These are phyloP conservation scores for Cylindrotheca closterium DNA, from an alignment of 108 stramenopile genomes.

Conservation along the genomic window DNA sequence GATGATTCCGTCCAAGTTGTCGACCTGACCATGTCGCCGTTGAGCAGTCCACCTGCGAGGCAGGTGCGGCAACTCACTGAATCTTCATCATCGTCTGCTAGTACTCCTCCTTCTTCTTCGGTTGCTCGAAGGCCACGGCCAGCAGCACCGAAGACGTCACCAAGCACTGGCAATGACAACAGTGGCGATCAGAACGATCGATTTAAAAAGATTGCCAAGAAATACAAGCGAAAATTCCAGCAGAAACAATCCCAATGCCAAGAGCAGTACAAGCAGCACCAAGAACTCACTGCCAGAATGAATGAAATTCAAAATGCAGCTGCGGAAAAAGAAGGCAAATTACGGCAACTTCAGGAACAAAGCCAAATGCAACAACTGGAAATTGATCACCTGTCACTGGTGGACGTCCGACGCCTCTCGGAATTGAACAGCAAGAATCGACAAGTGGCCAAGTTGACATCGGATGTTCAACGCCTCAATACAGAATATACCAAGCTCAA, in stretches of 20 bases:
- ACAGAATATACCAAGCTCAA: background rate
- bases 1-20: background rate
- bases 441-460: background rate
- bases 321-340: background rate
- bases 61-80: too few species aligned
- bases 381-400: background rate
- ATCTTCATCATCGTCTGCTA: too few species aligned
- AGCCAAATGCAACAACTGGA: background rate
- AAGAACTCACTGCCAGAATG: background rate
- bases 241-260: background rate
- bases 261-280: conserved; percentile 2
- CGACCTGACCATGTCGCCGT: background rate
- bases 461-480: background rate
- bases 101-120: background rate
- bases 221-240: background rate
- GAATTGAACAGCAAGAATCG: background rate
- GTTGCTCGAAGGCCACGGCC: background rate
- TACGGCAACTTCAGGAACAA: background rate
- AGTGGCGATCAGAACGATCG: background rate
- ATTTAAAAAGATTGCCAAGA: background rate
- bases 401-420: background rate
- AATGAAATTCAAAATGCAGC: background rate
- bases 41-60: background rate
- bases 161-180: background rate
- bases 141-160: too few species aligned